Base-by-base conservation (phyloP, 306 rosid species). In the Calophaca sinica region DNA sequence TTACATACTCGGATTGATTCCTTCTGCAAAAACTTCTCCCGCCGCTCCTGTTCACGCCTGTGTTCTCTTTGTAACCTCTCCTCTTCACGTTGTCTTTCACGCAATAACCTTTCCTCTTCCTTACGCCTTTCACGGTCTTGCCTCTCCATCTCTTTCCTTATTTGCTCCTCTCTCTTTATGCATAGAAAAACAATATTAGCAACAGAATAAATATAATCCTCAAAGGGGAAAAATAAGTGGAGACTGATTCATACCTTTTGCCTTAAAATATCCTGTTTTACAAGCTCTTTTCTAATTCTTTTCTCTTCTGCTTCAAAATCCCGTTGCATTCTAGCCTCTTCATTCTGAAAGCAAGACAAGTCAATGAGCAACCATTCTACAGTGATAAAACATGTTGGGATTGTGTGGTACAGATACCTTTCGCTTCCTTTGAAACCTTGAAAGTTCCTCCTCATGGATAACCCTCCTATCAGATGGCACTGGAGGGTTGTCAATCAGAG, bases 271-370 rank as follows among this genome's bases (percentile, higher is more conserved):
- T 91, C 94, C 84, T 87, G 94, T 76, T 89, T 91, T 76, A 77
- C 91, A 63, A 86, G 88, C 79, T 91, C 97, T 81, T 89, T 91
- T 63, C 87, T 80, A 61, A 87, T 81, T 78, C 82, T 87, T 75
- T 77, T 89, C 83, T 91, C 94, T n/a, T 89, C 87, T 48, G 84
- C 94, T 81, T 89, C 97, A 84, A 89, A 75, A 73, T 89, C 97
- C 52, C 86, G 83, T 41, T 85, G 89, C 76, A 87, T 78, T 86
- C 89, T 87, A 11, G 85, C 84, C 82, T 84, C 94, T 63, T 89
- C 91, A 75, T 53, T 84, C 97, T 91, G 78, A 71, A 69, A 74
- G 39, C 26, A 41, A 62, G 78, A 74, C 31, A 51, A 73, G 26
- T 38, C 26, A 71, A 51, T 77, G 14, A 77, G 78, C 45, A 45